phyloP scores from a whole-genome alignment of 768 basidiomycete species.

The Strobilomyces echinocephalus region DNA sequence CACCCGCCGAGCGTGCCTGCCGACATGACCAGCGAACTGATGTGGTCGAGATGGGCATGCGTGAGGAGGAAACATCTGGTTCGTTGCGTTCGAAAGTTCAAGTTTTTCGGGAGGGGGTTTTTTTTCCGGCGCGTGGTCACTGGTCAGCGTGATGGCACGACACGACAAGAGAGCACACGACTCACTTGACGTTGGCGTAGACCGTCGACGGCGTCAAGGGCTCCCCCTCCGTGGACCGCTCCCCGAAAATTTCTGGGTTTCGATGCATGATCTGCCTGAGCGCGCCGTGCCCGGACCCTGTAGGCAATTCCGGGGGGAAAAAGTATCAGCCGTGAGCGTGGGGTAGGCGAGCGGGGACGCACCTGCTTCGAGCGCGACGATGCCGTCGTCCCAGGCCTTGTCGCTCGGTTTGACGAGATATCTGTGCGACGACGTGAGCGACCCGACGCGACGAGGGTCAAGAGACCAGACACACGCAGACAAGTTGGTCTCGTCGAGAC shows the following conservation, averaged over 20 bases:
- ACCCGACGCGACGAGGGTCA: neutral
- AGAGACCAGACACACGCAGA: slow-evolving; percentile 57
- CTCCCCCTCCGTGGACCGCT: slow-evolving; percentile 8
- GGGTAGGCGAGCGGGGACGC: neutral
- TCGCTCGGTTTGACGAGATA: slow-evolving; percentile 78
- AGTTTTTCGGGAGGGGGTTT: too few species aligned
- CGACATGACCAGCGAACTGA: slow-evolving; percentile 74
- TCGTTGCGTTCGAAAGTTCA: neutral
- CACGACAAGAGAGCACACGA: neutral
- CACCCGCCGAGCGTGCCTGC: slow-evolving; percentile 69
- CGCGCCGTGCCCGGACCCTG: slow-evolving; percentile 85
- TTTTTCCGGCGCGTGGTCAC: neutral
- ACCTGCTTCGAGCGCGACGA: slow-evolving; percentile 88
- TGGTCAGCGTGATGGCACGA: neutral
- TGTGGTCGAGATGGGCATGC: slow-evolving; percentile 90
- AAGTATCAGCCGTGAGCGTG: neutral
- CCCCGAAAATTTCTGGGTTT: slow-evolving; percentile 53
- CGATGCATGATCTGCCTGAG: slow-evolving; percentile 54
- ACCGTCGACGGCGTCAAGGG: slow-evolving; percentile 20
- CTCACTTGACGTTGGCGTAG: slow-evolving; percentile 34
- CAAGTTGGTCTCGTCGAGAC: slow-evolving; percentile 85
- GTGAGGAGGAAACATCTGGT: slow-evolving; percentile 77
- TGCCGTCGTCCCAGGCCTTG: slow-evolving; percentile 72
- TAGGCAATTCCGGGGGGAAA: neutral
- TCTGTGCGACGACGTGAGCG: slow-evolving; percentile 37